phyloP scores from a whole-genome alignment of 169 alveolate species.

The Babesia bovis region DNA sequence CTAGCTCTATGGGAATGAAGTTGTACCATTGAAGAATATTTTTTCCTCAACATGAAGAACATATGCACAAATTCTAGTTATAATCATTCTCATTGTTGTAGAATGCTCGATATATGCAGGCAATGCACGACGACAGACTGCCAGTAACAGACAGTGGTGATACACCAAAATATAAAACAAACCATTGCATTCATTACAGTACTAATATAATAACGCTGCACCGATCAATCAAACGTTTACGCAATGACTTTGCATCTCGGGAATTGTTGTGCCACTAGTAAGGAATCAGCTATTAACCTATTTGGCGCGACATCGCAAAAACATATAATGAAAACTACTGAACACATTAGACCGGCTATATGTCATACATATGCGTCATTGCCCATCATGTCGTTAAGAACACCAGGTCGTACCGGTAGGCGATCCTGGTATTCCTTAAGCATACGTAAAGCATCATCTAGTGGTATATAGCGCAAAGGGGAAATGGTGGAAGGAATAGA shows the following conservation, averaged over 20 bases:
- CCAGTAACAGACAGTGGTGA: background rate
- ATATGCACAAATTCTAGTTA: background rate
- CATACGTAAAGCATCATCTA: constrained; percentile 51
- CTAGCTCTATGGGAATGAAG: too few species aligned
- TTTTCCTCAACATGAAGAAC: too few species aligned
- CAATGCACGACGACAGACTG: background rate
- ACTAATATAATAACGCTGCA: background rate
- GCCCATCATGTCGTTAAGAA: constrained; percentile 51
- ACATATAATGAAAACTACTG: too few species aligned
- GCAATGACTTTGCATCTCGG: background rate
- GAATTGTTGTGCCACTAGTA: background rate
- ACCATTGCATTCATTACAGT: background rate
- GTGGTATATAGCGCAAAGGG: constrained; percentile 27
- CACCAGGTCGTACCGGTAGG: background rate
- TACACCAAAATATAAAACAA: background rate
- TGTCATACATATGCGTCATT: constrained; percentile 33
- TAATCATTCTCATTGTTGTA: background rate
- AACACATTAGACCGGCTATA: too few species aligned
- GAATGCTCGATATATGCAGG: background rate
- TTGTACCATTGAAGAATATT: too few species aligned
- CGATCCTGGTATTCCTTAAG: constrained; percentile 52
- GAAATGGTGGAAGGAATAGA: background rate
- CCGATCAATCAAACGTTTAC: background rate
- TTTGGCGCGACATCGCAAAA: background rate
- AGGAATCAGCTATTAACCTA: background rate